Conservation (phyloP, 2,329 filamentous ascomycete species). For the Scedosporium dehoogii region DNA sequence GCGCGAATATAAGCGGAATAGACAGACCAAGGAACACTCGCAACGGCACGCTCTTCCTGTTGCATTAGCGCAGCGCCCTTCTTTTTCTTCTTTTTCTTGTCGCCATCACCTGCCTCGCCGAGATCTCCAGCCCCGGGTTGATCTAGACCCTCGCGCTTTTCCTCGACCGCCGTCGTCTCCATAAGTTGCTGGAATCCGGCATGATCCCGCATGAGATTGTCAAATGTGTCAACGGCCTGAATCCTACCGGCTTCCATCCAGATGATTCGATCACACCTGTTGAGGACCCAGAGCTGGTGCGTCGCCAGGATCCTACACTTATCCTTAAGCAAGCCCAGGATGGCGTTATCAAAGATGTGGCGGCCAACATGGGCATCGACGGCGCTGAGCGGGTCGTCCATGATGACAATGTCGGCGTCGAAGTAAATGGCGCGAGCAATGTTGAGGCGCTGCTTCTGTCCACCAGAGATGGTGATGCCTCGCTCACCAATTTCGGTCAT, state of each 20-base stretch:
- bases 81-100: slow-evolving; percentile 45
- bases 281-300: slow-evolving; percentile 89
- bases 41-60: slow-evolving; percentile 56
- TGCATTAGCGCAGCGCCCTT: slow-evolving; percentile 62
- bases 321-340: slow-evolving; percentile 75
- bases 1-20: slow-evolving; percentile 70
- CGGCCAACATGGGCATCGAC: slow-evolving; percentile 62
- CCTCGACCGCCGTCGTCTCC: slow-evolving; percentile 70
- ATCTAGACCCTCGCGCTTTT: slow-evolving; percentile 43
- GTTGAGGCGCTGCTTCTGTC: slow-evolving; percentile 90
- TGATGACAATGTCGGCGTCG: slow-evolving; percentile 55
- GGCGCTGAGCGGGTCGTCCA: slow-evolving; percentile 60
- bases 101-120: slow-evolving; percentile 30
- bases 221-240: slow-evolving; percentile 78
- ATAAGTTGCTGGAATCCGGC: slow-evolving; percentile 73
- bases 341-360: slow-evolving; percentile 87
- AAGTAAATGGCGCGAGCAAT: slow-evolving; percentile 77
- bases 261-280: slow-evolving; percentile 81
- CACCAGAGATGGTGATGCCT: slow-evolving; percentile 90
- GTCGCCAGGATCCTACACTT: slow-evolving; percentile 90
- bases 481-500: slow-evolving; percentile 89
- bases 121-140: slow-evolving; percentile 15
- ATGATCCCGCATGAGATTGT: slow-evolving; percentile 73
- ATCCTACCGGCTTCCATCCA: slow-evolving; percentile 86
- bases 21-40: slow-evolving; percentile 70